Evolutionary conservation across 2,329 filamentous ascomycete genomes (phyloP).

Genomic region (Ophiostoma piceae): DNA sequence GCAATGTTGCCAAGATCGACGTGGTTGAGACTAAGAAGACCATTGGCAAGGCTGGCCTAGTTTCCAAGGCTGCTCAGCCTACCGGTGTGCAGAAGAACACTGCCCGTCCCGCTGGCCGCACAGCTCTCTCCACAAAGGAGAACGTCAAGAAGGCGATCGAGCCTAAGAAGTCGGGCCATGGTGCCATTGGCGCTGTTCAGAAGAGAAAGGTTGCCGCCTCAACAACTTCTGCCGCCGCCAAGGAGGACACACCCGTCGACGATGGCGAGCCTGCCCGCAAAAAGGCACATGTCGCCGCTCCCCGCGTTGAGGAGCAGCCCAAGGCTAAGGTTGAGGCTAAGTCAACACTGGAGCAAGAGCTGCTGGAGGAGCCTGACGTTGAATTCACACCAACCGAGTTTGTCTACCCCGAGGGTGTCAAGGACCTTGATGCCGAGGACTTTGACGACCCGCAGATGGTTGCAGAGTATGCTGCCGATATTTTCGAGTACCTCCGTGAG

Average conservation of each 20-base stretch:
- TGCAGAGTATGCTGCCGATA: slow-evolving; percentile 92
- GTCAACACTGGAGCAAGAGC: slow-evolving; percentile 31
- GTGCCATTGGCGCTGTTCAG: slow-evolving; percentile 55
- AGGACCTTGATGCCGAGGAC: slow-evolving; percentile 79
- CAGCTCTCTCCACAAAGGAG: slow-evolving; percentile 43
- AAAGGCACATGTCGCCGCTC: slow-evolving; percentile 50
- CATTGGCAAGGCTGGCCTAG: slow-evolving; percentile 59
- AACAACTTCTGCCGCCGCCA: slow-evolving; percentile 43
- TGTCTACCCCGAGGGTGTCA: slow-evolving; percentile 40
- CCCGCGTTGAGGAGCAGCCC: slow-evolving; percentile 49
- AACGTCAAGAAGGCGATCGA: slow-evolving; percentile 58
- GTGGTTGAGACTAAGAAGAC: slow-evolving; percentile 70
- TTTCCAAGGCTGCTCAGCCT: slow-evolving; percentile 75
- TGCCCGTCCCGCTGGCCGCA: slow-evolving; percentile 52
- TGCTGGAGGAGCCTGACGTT: slow-evolving; percentile 29
- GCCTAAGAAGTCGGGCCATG: slow-evolving; percentile 66
- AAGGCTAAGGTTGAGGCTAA: slow-evolving; percentile 36
- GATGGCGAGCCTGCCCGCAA: slow-evolving; percentile 65
- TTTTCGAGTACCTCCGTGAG: slow-evolving; percentile 90
- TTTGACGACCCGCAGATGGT: slow-evolving; percentile 94
- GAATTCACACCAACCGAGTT: slow-evolving; percentile 31
- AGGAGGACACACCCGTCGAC: slow-evolving; percentile 55
- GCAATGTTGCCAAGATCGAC: slow-evolving; percentile 83
- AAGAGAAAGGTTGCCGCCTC: slow-evolving; percentile 58
- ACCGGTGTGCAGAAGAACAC: slow-evolving; percentile 81